These are phyloP conservation scores for Cylindrotheca fusiformis DNA, from an alignment of 108 stramenopile genomes.

Conservation along the genomic window DNA sequence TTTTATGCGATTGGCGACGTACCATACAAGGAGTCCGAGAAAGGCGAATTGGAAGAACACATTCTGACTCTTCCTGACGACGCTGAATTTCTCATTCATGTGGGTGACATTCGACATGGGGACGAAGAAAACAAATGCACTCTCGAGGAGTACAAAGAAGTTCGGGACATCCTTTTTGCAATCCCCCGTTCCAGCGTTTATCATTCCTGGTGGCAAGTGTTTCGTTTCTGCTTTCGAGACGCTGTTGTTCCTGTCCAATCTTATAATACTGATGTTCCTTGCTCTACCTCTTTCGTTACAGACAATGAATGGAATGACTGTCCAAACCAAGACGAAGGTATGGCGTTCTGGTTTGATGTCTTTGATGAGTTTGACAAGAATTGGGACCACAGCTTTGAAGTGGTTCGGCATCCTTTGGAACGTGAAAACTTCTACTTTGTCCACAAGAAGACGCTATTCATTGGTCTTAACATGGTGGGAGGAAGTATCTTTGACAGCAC, in stretches of 20 bases:
- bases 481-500: slow-evolving; percentile 9
- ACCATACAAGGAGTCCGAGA: slow-evolving; percentile 21
- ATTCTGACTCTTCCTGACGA: slow-evolving; percentile 32
- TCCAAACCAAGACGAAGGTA: slow-evolving; percentile 26
- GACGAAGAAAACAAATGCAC: slow-evolving; percentile 3
- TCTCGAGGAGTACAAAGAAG: slow-evolving; percentile 13
- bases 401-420: slow-evolving; percentile 13
- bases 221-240: slow-evolving; percentile 4
- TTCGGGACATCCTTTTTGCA: slow-evolving; percentile 28
- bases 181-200: slow-evolving; percentile 37
- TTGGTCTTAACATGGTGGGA: slow-evolving; percentile 36
- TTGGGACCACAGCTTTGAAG: slow-evolving; percentile 28
- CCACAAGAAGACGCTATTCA: slow-evolving; percentile 31
- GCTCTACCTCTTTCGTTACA: not conserved
- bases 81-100: slow-evolving; percentile 67
- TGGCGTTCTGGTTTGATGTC: slow-evolving; percentile 15
- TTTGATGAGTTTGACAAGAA: slow-evolving; percentile 30
- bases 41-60: slow-evolving; percentile 7
- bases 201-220: slow-evolving; percentile 38
- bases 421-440: slow-evolving; percentile 36
- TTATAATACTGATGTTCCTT: not conserved
- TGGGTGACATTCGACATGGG: slow-evolving; percentile 49
- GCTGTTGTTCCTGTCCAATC: no score
- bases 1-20: slow-evolving; percentile 41
- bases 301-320: slow-evolving; percentile 55